Evolutionary conservation across 2,329 filamentous ascomycete species (phyloP).

Genomic region (Penicillium sp.): DNA sequence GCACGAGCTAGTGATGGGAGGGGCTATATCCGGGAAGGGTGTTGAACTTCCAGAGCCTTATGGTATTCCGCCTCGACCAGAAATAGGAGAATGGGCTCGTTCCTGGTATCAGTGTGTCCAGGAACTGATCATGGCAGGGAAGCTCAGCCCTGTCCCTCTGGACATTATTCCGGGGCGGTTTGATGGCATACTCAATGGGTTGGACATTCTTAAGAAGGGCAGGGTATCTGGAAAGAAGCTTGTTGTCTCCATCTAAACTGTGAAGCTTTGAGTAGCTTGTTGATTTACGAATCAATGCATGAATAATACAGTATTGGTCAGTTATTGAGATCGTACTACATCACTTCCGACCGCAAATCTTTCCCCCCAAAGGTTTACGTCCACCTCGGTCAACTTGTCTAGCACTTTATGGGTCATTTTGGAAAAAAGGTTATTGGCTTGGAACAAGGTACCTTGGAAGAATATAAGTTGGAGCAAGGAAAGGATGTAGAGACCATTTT

Average conservation of each 20-base stretch:
- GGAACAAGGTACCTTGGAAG: too few species aligned
- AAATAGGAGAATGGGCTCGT: conserved; percentile 22
- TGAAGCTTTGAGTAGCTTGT: not conserved
- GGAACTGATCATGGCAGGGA: conserved; percentile 8
- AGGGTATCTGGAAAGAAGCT: conserved; percentile 23
- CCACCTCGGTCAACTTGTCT: too few species aligned
- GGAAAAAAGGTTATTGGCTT: too few species aligned
- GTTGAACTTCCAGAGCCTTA: conserved; percentile 25
- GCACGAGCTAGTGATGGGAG: conserved; percentile 25
- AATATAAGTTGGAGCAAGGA: too few species aligned
- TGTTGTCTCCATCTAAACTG: conserved; percentile 7
- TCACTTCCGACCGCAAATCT: too few species aligned
- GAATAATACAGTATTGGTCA: too few species aligned
- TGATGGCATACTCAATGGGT: conserved; percentile 16
- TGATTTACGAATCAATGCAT: not conserved
- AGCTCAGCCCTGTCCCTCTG: conserved; percentile 14
- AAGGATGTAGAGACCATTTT: too few species aligned
- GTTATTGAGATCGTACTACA: too few species aligned
- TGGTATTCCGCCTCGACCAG: conserved; percentile 14
- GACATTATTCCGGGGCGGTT: conserved; percentile 12
- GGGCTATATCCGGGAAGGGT: conserved; percentile 21
- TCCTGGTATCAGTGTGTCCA: conserved; percentile 19
- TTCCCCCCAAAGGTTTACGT: too few species aligned
- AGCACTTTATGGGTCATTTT: too few species aligned
- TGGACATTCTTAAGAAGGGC: conserved; percentile 17